Evolutionary conservation across 441 rosid genomes (phyloP).

Genomic region (Gossypium gossypioides): DNA sequence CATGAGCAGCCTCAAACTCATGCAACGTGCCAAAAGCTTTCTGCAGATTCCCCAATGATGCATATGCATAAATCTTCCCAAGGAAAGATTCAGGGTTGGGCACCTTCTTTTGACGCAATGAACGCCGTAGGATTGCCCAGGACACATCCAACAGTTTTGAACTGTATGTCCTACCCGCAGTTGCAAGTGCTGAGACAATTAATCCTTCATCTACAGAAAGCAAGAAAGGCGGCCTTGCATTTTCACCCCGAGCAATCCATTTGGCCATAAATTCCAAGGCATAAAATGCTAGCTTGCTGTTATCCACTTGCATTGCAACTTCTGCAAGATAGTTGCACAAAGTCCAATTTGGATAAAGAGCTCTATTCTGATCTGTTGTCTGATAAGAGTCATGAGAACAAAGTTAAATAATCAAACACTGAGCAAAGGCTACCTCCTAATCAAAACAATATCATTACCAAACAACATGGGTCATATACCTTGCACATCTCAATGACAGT

Average conservation of each 20-base stretch:
- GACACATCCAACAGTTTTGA: slow-evolving; percentile 67
- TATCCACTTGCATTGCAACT: slow-evolving; percentile 60
- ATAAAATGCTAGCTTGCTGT: slow-evolving; percentile 62
- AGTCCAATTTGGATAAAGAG: slow-evolving; percentile 71
- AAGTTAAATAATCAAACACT: slow-evolving; percentile 16
- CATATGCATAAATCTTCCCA: slow-evolving; percentile 70
- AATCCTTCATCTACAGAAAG: slow-evolving; percentile 81
- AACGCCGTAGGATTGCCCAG: slow-evolving; percentile 59
- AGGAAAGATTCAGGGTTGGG: slow-evolving; percentile 64
- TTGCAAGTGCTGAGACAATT: slow-evolving; percentile 61
- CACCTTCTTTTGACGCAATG: slow-evolving; percentile 54
- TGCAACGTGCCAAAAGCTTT: slow-evolving; percentile 59
- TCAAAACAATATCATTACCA: slow-evolving; percentile 6
- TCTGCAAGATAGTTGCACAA: slow-evolving; percentile 59
- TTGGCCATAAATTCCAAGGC: slow-evolving; percentile 78
- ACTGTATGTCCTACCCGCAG: slow-evolving; percentile 68
- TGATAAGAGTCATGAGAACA: slow-evolving; percentile 24
- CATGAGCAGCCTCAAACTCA: slow-evolving; percentile 64
- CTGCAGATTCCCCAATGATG: slow-evolving; percentile 66
- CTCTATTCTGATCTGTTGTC: slow-evolving; percentile 74
- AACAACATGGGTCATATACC: slow-evolving; percentile 34
- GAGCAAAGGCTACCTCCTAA: neutral
- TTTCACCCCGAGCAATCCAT: slow-evolving; percentile 70
- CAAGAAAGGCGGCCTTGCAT: slow-evolving; percentile 42
- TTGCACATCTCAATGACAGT: slow-evolving; percentile 80